phyloP scores from a whole-genome alignment of 1,284 basidiomycete species.

The Dichomitus squalens region DNA sequence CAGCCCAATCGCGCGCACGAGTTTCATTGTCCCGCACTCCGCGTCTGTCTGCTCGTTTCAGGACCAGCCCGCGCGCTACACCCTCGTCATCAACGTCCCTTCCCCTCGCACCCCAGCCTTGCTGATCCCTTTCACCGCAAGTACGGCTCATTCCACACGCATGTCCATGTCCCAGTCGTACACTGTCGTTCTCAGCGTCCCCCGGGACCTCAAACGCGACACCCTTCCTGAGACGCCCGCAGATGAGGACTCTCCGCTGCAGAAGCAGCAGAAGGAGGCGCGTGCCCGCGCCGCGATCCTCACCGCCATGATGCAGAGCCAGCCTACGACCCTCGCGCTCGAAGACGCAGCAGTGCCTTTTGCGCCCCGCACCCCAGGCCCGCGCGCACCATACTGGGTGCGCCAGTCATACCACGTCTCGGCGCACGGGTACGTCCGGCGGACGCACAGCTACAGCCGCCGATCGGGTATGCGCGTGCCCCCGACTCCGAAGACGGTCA shows the following conservation, averaged over 20 bases:
- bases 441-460: constrained; percentile 10
- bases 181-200: constrained; percentile 10
- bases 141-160: not conserved
- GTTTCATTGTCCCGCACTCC: constrained; percentile 12
- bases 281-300: constrained; percentile 26
- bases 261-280: constrained; percentile 19
- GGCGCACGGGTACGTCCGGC: constrained; percentile 4
- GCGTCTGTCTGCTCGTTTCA: not conserved
- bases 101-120: not conserved
- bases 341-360: too few species aligned
- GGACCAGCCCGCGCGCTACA: constrained; percentile 2
- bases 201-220: not conserved
- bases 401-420: constrained; percentile 20
- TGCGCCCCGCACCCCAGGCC: constrained; percentile 9
- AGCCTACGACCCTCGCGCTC: constrained; percentile 22
- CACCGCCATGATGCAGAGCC: constrained; percentile 25
- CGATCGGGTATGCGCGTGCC: constrained; percentile 11
- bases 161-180: constrained; percentile 2
- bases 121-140: not conserved
- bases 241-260: constrained; percentile 16
- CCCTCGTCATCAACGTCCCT: constrained; percentile 10
- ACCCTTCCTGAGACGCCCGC: constrained; percentile 2
- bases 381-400: constrained; percentile 34
- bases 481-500: constrained; percentile 30
- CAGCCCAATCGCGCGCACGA: constrained; percentile 11